phyloP scores from a whole-genome alignment of 2,329 filamentous ascomycete species.

The Venturia asperata region DNA sequence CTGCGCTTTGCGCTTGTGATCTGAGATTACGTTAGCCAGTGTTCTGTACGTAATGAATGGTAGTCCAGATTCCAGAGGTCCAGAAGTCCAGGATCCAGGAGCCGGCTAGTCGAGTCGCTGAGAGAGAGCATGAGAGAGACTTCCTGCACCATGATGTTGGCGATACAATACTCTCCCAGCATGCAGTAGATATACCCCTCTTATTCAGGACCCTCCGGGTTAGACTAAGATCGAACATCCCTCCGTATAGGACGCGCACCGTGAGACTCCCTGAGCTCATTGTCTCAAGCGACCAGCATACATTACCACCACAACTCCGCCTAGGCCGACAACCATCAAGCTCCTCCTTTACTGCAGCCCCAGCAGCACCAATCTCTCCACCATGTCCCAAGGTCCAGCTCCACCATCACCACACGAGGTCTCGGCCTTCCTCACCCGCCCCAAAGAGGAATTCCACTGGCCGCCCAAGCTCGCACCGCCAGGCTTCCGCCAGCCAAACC shows the following conservation, averaged over 20 bases:
- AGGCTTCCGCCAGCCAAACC: background rate
- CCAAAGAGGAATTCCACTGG: background rate
- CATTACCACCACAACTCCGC: background rate
- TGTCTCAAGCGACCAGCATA: background rate
- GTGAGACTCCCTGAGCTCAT: background rate
- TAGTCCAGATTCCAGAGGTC: background rate
- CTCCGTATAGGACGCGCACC: background rate
- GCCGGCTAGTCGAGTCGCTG: background rate
- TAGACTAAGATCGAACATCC: background rate
- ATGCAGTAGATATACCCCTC: background rate
- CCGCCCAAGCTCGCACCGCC: background rate
- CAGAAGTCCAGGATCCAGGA: background rate
- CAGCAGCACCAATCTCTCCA: background rate
- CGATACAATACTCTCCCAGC: background rate
- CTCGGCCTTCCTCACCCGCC: slow-evolving; percentile 5
- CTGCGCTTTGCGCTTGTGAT: background rate
- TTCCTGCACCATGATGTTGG: background rate
- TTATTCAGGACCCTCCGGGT: background rate
- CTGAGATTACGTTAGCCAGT: background rate
- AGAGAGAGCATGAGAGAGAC: slow-evolving; percentile 2
- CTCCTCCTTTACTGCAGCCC: background rate
- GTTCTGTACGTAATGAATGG: background rate
- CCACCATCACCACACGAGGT: background rate
- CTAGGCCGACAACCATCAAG: background rate
- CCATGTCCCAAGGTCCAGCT: background rate